phyloP scores from a whole-genome alignment of 1,284 basidiomycete genomes.

The Entoloma clypeatum region DNA sequence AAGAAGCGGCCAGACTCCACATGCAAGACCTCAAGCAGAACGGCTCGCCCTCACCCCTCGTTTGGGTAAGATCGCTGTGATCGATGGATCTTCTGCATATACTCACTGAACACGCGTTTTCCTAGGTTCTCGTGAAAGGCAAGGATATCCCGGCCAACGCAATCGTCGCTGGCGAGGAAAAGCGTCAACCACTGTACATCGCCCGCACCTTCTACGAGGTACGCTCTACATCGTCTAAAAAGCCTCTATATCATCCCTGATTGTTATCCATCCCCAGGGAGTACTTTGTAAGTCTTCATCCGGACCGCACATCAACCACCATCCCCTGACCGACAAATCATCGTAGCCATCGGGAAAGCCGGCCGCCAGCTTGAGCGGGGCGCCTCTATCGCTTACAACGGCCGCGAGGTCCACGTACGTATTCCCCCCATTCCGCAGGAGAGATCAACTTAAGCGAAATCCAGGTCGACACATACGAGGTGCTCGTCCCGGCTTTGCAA shows the following conservation, averaged over 20 bases:
- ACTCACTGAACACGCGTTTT: neutral
- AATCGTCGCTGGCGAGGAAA: slow-evolving; percentile 21
- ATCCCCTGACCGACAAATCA: neutral
- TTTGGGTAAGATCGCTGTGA: slow-evolving; percentile 8
- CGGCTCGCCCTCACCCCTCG: slow-evolving; percentile 14
- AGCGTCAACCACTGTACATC: slow-evolving; percentile 19
- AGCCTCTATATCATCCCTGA: neutral
- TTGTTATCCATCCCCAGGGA: slow-evolving; percentile 6
- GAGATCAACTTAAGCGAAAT: neutral
- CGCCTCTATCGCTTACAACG: slow-evolving; percentile 21
- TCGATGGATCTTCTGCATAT: neutral
- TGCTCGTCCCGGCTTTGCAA: slow-evolving; percentile 20
- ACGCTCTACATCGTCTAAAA: neutral
- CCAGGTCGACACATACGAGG: slow-evolving; percentile 23
- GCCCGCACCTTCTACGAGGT: slow-evolving; percentile 24
- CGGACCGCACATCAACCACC: neutral
- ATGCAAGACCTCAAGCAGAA: slow-evolving; percentile 8
- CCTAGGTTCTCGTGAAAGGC: slow-evolving; percentile 19
- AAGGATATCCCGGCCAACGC: slow-evolving; percentile 21
- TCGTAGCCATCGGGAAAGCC: slow-evolving; percentile 20
- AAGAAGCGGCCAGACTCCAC: slow-evolving; percentile 7
- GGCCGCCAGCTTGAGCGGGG: slow-evolving; percentile 19
- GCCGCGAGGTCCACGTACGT: slow-evolving; percentile 15
- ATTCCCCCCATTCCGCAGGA: neutral
- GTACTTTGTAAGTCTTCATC: slow-evolving; percentile 12